Base-by-base conservation (phyloP, 352 stramenopile genomes). In the Phytophthora pseudosyringae region DNA sequence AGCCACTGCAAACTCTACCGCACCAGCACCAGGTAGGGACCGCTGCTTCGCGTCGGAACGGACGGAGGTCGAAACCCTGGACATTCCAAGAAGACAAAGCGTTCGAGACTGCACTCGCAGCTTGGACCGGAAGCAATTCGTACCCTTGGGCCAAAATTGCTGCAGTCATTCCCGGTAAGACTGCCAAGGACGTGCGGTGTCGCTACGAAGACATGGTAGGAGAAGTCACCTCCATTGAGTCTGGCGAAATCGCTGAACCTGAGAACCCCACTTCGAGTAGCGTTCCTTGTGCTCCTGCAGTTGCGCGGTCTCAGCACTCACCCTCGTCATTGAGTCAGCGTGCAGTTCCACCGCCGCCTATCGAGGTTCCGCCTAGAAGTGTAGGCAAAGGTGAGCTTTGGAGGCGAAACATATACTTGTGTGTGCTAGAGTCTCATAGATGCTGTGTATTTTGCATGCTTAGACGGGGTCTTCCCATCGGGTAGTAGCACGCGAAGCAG, bases 81-180 rank as follows among this genome's bases (percentile, higher is more conserved):
- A 93, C 69, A 29, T 90, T 91, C 39, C 77, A 94, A 47, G 86
- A 96, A 67, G 86, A 96, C 59, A 91, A 92, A 68, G 71, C 79
- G 3, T 87, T 96, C 53, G 88, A 96, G 67, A 83, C 65, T 31
- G 81, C 78, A 38, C 69, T 96, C 13, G 86, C 86, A 49, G 56
- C 71, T 41, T 94, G 85, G 76, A 69, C 61, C 15, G 74, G 60
- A 16, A 73, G 62, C 46, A 88, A 81, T 32, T 76, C 86, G n/a
- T 92, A 91, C 57, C 82, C 83, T 41, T 96, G 88, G 88, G 66
- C 75, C 10, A 91, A 91, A 67, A 93, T 96, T 36, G 86, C 88
- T 3, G 71, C 75, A 8, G 52, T 55, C 4, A 51, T 96, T 16
- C 86, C 86, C 0, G 86, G 83, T 3, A 94, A 92, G 58, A 90